Evolutionary conservation across 768 basidiomycete genomes (phyloP), one percentile per base, ranked within the genome.

Genomic region (Fomitopsis pulvina): DNA sequence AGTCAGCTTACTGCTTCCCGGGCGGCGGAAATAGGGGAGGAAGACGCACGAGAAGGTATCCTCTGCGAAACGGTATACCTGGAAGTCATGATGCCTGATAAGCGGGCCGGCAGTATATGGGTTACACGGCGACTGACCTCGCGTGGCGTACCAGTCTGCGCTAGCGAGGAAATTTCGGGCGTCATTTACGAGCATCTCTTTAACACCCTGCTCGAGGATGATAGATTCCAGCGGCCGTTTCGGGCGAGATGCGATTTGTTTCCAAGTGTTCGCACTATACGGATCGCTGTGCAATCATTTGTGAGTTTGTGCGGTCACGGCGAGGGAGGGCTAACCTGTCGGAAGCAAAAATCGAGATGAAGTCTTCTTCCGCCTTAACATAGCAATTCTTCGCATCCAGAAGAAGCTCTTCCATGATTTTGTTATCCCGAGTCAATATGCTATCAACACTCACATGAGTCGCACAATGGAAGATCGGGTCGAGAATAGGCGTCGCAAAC

Each of bases 61-160:
- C 88, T 11, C 87, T 74, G 18, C 87, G 80, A 68, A 86, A 90
- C 1, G 89, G 88, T 50, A 91, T 89, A 8, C 45, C 45, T 46
- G 37, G n/a, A 37, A 6, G 43, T 25, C 14, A 18, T 16, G 34
- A 37, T 9, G n/a, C n/a, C 11, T 14, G 16, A 14, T 7, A 32
- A 10, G 24, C 12, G 8, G 25, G 27, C 10, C 30, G 5, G 4
- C 14, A 45, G 4, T 32, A 21, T 3, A 21, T 34, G 29, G 2
- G 32, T 21, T 22, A 11, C 24, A 28, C 4, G 9, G 4, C 63
- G 60, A 7, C 63, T 58, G 47, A 0, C 87, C 88, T 45, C 87
- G 79, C 11, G 79, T 77, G 1, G 75, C 59, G 54, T 91, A 91
- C 89, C 89, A 91, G n/a, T 67, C 51, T 56, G 81, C 84, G 55